A percentile compares a stretch with the other conserved stretches of the same genome.
phyloP scores from a whole-genome alignment of 108 stramenopile genomes.

The Cyclostephanos tholiformis region DNA sequence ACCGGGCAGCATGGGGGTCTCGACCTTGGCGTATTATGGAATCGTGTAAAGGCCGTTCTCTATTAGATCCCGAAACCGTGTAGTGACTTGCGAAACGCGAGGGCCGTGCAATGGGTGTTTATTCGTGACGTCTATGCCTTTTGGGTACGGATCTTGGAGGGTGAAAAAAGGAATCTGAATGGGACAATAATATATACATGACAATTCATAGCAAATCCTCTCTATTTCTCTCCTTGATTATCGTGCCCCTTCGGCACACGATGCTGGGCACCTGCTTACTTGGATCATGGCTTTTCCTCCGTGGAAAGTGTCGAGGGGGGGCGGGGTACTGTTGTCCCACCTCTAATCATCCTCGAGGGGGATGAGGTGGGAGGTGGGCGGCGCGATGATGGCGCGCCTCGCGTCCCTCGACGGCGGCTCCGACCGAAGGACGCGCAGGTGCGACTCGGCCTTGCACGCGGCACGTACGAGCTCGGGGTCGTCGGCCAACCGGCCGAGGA shows the following conservation, averaged over 20 bases:
- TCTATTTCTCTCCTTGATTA: too few species aligned
- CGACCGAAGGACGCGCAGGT: not conserved
- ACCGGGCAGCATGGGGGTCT: not conserved
- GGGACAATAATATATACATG: conserved; percentile 16
- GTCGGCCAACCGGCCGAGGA: conserved; percentile 14
- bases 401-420: not conserved
- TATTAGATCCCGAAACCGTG: not conserved
- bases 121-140: conserved; percentile 25
- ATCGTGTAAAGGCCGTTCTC: not conserved
- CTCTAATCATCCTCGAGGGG: conserved; percentile 17
- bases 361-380: conserved; percentile 15
- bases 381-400: not conserved
- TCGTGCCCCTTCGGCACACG: too few species aligned
- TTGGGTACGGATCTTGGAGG: not conserved
- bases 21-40: conserved; percentile 3
- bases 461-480: conserved; percentile 1
- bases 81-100: not conserved
- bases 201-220: not conserved
- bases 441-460: conserved; percentile 11
- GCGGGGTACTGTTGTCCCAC: too few species aligned
- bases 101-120: not conserved
- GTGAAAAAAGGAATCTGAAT: not conserved
- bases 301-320: too few species aligned
- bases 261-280: not conserved
- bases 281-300: too few species aligned